Percentiles rank a stretch among this genome's conserved stretches.
Evolutionary conservation across 257 asterid species (phyloP).

Genomic region (Nicotiana noctiflora): DNA sequence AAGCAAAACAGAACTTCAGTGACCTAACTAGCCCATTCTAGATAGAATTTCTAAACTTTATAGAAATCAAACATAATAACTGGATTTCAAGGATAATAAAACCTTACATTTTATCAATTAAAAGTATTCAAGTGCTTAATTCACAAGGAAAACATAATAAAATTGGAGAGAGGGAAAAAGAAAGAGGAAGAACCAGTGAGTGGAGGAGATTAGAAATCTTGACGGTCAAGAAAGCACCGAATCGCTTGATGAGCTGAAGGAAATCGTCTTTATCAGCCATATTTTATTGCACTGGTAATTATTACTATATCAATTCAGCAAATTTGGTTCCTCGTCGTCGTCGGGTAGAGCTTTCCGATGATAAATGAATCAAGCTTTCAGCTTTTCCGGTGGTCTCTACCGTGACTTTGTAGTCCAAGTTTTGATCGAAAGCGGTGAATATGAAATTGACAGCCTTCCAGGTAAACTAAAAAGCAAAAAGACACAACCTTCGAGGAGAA

Average conservation of each 20-base stretch:
- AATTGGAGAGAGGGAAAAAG: background rate
- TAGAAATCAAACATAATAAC: background rate
- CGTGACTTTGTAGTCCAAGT: background rate
- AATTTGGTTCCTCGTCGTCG: background rate
- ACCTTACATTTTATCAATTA: background rate
- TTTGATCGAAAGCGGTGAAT: background rate
- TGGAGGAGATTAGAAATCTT: constrained; percentile 48
- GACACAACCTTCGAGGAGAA: background rate
- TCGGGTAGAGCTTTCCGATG: background rate
- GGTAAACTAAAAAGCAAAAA: background rate
- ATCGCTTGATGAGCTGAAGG: constrained; percentile 56
- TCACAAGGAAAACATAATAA: background rate
- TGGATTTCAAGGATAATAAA: background rate
- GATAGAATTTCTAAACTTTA: background rate
- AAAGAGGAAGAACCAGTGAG: constrained; percentile 30
- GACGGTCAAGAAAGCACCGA: constrained; percentile 44
- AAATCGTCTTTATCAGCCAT: constrained; percentile 67
- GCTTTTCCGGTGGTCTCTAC: constrained; percentile 1
- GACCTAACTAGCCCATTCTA: background rate
- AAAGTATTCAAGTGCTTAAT: background rate
- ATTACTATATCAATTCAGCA: background rate
- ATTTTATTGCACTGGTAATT: background rate
- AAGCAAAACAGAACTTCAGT: background rate
- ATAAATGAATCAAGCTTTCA: background rate
- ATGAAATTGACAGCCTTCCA: background rate